A percentile compares a stretch with the other conserved stretches of the same genome.
Evolutionary conservation across 1,139 yeast species (phyloP).

Genomic region (Pichia sp.): DNA sequence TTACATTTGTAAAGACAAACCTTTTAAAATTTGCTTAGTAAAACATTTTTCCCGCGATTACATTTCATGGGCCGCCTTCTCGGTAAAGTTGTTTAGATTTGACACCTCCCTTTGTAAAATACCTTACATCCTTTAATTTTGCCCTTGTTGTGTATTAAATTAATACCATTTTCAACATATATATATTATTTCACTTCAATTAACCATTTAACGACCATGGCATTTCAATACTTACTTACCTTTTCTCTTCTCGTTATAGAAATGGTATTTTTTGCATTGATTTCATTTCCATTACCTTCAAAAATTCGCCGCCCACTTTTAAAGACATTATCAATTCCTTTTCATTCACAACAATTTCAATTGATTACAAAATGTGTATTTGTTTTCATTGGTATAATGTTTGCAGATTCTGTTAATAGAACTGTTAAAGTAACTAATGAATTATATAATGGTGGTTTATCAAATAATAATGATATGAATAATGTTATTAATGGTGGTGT

Average conservation of each 20-base stretch:
- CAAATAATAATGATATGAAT: slow-evolving; percentile 41
- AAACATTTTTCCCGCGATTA: no score
- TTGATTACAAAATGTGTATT: slow-evolving; percentile 76
- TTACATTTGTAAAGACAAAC: no score
- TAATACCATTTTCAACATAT: neutral
- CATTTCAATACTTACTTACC: slow-evolving; percentile 34
- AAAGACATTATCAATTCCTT: slow-evolving; percentile 58
- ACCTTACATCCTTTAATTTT: no score
- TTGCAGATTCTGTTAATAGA: slow-evolving; percentile 83
- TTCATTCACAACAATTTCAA: slow-evolving; percentile 64
- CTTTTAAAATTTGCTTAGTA: no score
- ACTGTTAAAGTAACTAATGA: slow-evolving; percentile 69
- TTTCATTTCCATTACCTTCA: slow-evolving; percentile 85
- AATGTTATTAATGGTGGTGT: slow-evolving; percentile 24
- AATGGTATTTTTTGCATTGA: slow-evolving; percentile 71
- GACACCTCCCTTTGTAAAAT: no score
- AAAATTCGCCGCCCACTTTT: slow-evolving; percentile 64
- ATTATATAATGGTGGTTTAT: slow-evolving; percentile 39
- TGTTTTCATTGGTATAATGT: slow-evolving; percentile 77
- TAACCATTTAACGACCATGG: slow-evolving; percentile 17
- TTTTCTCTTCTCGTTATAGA: slow-evolving; percentile 72
- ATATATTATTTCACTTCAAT: neutral
- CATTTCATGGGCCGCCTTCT: no score
- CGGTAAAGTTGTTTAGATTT: no score
- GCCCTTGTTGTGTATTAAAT: neutral